These are phyloP conservation scores for Pythium vanterpoolii DNA, from an alignment of 352 stramenopile species.

Conservation along the genomic window DNA sequence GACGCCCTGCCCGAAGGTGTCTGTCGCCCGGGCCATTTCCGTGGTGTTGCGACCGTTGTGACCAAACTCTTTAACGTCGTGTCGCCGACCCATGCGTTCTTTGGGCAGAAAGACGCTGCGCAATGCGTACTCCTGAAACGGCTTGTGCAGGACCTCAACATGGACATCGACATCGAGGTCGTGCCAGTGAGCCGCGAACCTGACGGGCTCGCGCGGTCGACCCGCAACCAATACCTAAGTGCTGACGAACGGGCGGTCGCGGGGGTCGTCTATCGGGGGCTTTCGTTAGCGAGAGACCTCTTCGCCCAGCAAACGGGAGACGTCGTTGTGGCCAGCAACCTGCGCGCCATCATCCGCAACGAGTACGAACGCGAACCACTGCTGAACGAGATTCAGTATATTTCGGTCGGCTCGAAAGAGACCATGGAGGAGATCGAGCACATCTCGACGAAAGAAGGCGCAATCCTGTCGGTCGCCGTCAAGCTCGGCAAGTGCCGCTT, in stretches of 20 bases:
- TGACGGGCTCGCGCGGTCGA: slow-evolving; percentile 97
- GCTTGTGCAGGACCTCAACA: slow-evolving; percentile 96
- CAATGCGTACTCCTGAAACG: slow-evolving; percentile 95
- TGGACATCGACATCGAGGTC: slow-evolving; percentile 91
- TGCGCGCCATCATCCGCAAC: slow-evolving; percentile 42
- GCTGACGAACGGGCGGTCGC: slow-evolving; percentile 85
- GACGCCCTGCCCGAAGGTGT: slow-evolving; percentile 92
- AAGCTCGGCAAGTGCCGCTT: slow-evolving; percentile 94
- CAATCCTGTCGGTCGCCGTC: slow-evolving; percentile 94
- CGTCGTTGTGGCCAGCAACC: slow-evolving; percentile 28
- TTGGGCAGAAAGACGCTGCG: slow-evolving; percentile 99
- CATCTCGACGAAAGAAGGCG: slow-evolving; percentile 55
- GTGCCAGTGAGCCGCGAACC: slow-evolving; percentile 91
- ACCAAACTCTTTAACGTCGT: slow-evolving; percentile 99
- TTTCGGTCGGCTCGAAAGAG: slow-evolving; percentile 92
- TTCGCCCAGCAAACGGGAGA: slow-evolving; percentile 32
- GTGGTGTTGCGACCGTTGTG: slow-evolving; percentile 98
- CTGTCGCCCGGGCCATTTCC: slow-evolving; percentile 95
- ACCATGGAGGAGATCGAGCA: slow-evolving; percentile 93
- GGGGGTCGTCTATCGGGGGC: slow-evolving; percentile 85
- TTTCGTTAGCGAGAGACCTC: slow-evolving; percentile 43
- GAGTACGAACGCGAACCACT: slow-evolving; percentile 86
- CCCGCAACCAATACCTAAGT: slow-evolving; percentile 97
- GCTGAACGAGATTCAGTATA: slow-evolving; percentile 94
- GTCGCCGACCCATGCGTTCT: slow-evolving; percentile 95